Evolutionary conservation across 768 basidiomycete species (phyloP).

Genomic region (Termitomyces sp.): DNA sequence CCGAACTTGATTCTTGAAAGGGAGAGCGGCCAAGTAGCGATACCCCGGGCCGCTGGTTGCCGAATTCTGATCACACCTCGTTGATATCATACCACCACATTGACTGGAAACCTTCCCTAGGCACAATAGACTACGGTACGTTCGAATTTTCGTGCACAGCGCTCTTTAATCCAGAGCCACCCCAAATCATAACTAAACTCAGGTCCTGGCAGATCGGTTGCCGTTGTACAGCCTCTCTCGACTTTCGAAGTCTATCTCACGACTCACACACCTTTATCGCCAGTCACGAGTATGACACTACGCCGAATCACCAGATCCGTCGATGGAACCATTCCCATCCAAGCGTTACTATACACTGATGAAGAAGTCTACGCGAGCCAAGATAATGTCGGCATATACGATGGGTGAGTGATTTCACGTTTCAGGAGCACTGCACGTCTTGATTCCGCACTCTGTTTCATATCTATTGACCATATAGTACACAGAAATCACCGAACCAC

Average conservation of each 20-base stretch:
- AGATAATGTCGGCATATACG: constrained; percentile 85
- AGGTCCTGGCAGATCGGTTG: background rate
- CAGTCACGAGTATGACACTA: constrained; percentile 42
- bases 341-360: constrained; percentile 75
- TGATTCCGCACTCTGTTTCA: constrained; percentile 1
- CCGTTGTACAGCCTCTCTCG: background rate
- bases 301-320: constrained; percentile 54
- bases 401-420: constrained; percentile 60
- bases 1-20: too few species aligned
- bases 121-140: background rate
- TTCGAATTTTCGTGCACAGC: background rate
- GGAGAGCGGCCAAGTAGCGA: too few species aligned
- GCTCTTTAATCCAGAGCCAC: background rate
- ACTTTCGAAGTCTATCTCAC: background rate
- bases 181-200: background rate
- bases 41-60: too few species aligned
- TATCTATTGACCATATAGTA: constrained; percentile 44
- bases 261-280: background rate
- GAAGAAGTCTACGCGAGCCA: constrained; percentile 75
- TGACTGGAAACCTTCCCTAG: background rate
- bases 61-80: background rate
- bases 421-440: constrained; percentile 11
- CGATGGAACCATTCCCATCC: constrained; percentile 78
- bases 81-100: background rate
- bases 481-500: constrained; percentile 78